These are phyloP conservation scores for Ceratocystis colombiana DNA, from an alignment of 2,329 filamentous ascomycete genomes.

Conservation along the genomic window DNA sequence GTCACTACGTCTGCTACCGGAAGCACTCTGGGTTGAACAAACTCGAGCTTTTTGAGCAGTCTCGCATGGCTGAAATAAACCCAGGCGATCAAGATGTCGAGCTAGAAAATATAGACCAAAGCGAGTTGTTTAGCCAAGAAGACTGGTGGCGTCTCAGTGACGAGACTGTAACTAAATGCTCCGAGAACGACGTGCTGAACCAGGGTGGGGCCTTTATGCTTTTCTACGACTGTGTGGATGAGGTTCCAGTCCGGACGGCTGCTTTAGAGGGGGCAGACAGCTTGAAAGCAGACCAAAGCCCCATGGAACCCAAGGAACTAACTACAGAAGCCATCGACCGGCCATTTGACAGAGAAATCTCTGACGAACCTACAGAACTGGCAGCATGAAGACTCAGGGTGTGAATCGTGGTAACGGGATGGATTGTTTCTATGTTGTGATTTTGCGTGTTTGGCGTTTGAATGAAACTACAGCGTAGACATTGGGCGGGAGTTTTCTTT, in stretches of 20 bases:
- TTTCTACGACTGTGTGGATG: slow-evolving; percentile 73
- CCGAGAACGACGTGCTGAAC: slow-evolving; percentile 60
- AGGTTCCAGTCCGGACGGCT: slow-evolving; percentile 38
- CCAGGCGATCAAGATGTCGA: slow-evolving; percentile 23
- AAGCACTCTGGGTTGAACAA: slow-evolving; percentile 42
- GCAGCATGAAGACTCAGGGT: neutral
- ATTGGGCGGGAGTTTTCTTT: slow-evolving; percentile 7
- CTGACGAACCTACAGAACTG: neutral
- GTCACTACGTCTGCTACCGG: slow-evolving; percentile 88
- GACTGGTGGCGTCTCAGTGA: slow-evolving; percentile 87
- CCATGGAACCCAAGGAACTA: neutral
- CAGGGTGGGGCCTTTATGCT: slow-evolving; percentile 91
- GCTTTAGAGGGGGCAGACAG: slow-evolving; percentile 26
- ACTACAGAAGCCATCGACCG: neutral
- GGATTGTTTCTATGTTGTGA: neutral
- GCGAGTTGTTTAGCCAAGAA: slow-evolving; percentile 24
- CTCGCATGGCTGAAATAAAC: slow-evolving; percentile 25
- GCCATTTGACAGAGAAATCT: neutral
- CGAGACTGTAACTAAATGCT: slow-evolving; percentile 65
- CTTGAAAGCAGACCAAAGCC: neutral
- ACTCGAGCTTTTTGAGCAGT: slow-evolving; percentile 12
- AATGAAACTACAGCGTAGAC: slow-evolving; percentile 7
- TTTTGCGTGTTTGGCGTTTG: slow-evolving; percentile 12
- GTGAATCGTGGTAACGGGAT: neutral
- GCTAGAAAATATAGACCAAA: slow-evolving; percentile 21